phyloP scores from a whole-genome alignment of 805 yeast species.

The Sugiyamaella marilandica region DNA sequence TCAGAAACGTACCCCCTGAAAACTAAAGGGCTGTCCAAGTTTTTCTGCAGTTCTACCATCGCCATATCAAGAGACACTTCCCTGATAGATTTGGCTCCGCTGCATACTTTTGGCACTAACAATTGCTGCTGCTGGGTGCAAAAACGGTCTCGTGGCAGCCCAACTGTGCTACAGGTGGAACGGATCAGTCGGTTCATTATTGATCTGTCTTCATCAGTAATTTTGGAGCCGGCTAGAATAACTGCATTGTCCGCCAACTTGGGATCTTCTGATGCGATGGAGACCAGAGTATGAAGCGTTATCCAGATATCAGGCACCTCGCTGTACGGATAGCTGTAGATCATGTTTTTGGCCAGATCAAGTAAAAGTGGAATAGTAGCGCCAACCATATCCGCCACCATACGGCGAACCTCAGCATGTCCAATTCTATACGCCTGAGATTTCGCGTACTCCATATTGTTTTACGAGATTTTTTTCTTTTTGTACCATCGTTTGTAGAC shows the following conservation, averaged over 20 bases:
- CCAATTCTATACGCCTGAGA: neutral
- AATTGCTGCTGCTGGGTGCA: neutral
- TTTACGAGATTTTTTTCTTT: too few relatives aligned
- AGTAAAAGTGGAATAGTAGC: neutral
- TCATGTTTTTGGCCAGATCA: neutral
- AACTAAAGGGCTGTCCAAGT: slow-evolving; percentile 4
- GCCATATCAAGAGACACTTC: neutral
- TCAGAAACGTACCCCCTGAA: slow-evolving; percentile 5
- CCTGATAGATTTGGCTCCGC: neutral
- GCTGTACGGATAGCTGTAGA: neutral
- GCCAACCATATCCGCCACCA: neutral
- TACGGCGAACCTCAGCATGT: neutral
- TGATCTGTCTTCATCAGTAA: neutral
- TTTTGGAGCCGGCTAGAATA: neutral
- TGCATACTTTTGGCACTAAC: too few relatives aligned
- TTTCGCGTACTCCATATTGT: neutral
- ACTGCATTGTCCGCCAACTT: neutral
- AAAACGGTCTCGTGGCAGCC: neutral
- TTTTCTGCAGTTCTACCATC: neutral
- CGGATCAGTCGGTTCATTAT: neutral
- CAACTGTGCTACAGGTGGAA: neutral
- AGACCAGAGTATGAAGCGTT: neutral
- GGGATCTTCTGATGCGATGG: neutral
- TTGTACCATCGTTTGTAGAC: too few relatives aligned
- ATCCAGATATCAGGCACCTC: neutral